Conservation (phyloP, 805 yeast species). For the Lipomyces japonicus region DNA sequence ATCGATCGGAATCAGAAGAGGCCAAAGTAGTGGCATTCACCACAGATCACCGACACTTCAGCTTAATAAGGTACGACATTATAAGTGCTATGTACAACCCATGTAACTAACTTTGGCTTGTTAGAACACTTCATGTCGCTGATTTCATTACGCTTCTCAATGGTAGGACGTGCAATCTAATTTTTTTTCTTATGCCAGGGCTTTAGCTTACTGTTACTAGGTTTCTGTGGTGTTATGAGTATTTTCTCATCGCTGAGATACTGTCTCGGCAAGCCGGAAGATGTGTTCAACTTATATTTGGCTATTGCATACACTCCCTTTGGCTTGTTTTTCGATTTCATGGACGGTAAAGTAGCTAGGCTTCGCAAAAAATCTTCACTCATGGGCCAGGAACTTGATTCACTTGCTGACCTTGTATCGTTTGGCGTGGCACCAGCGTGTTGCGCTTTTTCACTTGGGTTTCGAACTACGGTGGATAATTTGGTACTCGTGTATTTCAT, state of each 20-base stretch:
- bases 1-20: constrained; percentile 35
- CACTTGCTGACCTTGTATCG: constrained; percentile 83
- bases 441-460: constrained; percentile 86
- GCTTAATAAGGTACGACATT: constrained; percentile 52
- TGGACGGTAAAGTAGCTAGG: constrained; percentile 96
- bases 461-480: constrained; percentile 78
- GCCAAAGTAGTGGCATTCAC: constrained; percentile 75
- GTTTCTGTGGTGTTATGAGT: constrained; percentile 89
- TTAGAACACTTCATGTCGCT: constrained; percentile 83
- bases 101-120: not conserved
- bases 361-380: constrained; percentile 85
- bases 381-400: constrained; percentile 97
- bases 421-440: constrained; percentile 96
- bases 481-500: constrained; percentile 77
- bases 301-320: constrained; percentile 86
- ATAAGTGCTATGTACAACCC: not conserved
- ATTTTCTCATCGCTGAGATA: constrained; percentile 81
- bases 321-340: constrained; percentile 92
- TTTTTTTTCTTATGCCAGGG: not conserved
- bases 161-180: constrained; percentile 37
- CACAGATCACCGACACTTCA: constrained; percentile 78
- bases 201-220: constrained; percentile 1
- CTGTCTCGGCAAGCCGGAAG: constrained; percentile 61
- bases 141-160: constrained; percentile 92
- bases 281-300: constrained; percentile 58